Base-by-base conservation (phyloP, 345 rosid genomes). In the Abelmoschus esculentus region DNA sequence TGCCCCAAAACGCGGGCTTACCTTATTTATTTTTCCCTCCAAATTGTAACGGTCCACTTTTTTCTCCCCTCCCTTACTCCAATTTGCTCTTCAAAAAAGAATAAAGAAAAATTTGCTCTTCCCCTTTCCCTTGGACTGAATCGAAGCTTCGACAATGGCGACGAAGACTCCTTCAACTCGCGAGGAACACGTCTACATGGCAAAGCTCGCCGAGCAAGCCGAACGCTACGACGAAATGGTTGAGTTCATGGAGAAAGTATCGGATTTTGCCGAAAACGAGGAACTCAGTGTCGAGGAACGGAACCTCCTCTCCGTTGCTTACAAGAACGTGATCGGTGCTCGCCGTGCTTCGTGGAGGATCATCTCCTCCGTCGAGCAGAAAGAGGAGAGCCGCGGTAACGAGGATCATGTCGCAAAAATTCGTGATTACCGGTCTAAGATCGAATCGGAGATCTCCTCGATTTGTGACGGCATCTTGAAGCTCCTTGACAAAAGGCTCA, bases 161-260 rank as follows among this genome's bases (percentile, higher is more conserved):
- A 52, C 71, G 1, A 9, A 42, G 46, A 67, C 82, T 36, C 36
- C 81, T 3, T 80, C 91, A 3, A 69, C 93, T 1, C 89, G 96
- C 26, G 96, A 92, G 47, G 96, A 92, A 58, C 66, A 59, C 70
- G 96, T 92, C 1, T 92, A 90, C 90, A 85, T 92, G 96, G 96
- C 93, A 15, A 92, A 92, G 80, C 95, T 92, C 22, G 91, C 96
- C 26, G 96, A 92, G 79, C 96, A 90, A 74, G 96, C 96, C 34
- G 96, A 92, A 80, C 95, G 93, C 50, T 90, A 92, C 76, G 95
- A 92, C 77, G 98, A 92, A 73, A 92, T 92, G 98, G 96, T 92
- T 7, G 89, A 88, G 77, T 92, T 80, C 83, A 92, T 86, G 96
- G 96, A 92, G 78, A 89, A 87, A 71, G 96, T 92, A 61, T 82